phyloP scores from a whole-genome alignment of 495 filamentous ascomycete species.

The Penicillium flavigenum region DNA sequence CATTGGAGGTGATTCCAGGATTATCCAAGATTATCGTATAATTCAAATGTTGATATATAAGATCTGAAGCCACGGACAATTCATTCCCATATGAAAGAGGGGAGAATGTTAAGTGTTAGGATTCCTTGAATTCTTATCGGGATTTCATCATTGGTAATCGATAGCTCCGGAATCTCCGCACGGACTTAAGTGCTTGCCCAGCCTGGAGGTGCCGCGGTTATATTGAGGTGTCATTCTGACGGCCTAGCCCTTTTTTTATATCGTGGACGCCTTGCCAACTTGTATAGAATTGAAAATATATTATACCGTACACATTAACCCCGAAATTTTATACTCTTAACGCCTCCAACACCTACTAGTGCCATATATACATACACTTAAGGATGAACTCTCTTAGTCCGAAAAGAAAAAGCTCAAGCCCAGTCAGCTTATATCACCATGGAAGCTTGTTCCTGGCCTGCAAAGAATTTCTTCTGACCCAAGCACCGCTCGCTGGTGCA shows the following conservation, averaged over 20 bases:
- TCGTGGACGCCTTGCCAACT: no score
- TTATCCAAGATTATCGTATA: background rate
- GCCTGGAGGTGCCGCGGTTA: background rate
- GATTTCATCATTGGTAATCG: background rate
- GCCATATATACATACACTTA: conserved; percentile 2
- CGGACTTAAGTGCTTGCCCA: background rate
- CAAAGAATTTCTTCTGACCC: conserved; percentile 92
- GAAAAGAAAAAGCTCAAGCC: background rate
- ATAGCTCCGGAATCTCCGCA: conserved; percentile 3
- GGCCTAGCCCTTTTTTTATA: background rate
- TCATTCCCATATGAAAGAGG: conserved; percentile 1
- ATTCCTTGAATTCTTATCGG: background rate
- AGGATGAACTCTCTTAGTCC: background rate
- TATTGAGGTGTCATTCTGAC: background rate
- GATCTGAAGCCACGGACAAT: background rate
- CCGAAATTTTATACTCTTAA: conserved; percentile 6
- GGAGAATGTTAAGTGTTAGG: background rate
- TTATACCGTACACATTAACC: conserved; percentile 4
- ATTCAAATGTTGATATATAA: conserved; percentile 5
- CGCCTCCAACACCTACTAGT: conserved; percentile 4
- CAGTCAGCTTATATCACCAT: conserved; percentile 34
- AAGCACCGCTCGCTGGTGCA: conserved; percentile 88
- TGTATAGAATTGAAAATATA: background rate
- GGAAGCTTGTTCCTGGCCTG: conserved; percentile 42
- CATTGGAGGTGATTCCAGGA: background rate